Conservation (phyloP, 2,329 filamentous ascomycete genomes). For the Fusarium coffeatum region DNA sequence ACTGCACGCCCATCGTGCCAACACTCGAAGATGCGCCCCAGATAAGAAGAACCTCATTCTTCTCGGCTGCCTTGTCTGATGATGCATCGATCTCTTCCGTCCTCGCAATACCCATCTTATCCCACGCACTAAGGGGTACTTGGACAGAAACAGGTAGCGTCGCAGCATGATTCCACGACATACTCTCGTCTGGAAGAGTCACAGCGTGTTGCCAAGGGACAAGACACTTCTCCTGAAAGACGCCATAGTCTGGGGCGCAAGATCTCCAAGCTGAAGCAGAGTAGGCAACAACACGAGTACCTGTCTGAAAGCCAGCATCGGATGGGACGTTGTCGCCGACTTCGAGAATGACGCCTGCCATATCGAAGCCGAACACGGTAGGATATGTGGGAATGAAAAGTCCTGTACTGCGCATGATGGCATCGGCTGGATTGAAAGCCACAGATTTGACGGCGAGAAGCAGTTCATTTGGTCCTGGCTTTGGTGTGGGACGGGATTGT, state of each 20-base stretch:
- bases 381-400: constrained; percentile 57
- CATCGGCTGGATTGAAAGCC: constrained; percentile 62
- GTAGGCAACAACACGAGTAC: constrained; percentile 55
- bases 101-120: constrained; percentile 51
- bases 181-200: constrained; percentile 47
- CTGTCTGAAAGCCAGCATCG: constrained; percentile 45
- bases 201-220: constrained; percentile 56
- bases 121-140: constrained; percentile 55
- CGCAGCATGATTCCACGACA: constrained; percentile 56
- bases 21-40: constrained; percentile 61
- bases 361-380: constrained; percentile 56
- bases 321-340: constrained; percentile 54
- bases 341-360: constrained; percentile 57
- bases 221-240: constrained; percentile 58
- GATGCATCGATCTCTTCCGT: constrained; percentile 24
- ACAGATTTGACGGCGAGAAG: constrained; percentile 61
- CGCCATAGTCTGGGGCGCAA: constrained; percentile 59
- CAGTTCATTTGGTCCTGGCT: constrained; percentile 59
- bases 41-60: constrained; percentile 53
- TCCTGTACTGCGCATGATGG: constrained; percentile 55
- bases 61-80: constrained; percentile 4
- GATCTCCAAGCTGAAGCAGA: constrained; percentile 55
- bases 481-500: constrained; percentile 55
- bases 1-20: constrained; percentile 58
- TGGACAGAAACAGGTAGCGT: constrained; percentile 54